Conservation (phyloP, 345 rosid species). For the Populus euphratica region DNA sequence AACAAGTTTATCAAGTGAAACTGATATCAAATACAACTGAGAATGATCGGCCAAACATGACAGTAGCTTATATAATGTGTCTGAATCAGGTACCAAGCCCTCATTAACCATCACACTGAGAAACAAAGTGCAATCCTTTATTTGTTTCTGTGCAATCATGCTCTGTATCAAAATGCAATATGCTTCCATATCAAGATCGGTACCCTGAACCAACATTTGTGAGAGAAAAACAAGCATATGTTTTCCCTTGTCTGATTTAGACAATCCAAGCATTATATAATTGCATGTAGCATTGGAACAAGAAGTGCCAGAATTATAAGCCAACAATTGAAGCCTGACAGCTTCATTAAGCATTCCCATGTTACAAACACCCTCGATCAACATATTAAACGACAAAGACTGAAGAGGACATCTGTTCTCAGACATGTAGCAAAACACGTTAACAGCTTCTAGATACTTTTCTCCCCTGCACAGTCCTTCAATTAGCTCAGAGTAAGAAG, state of each 20-base stretch:
- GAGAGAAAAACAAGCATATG: constrained; percentile 31
- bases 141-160: constrained; percentile 23
- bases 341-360: constrained; percentile 39
- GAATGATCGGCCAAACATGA: constrained; percentile 24
- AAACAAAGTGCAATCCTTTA: constrained; percentile 33
- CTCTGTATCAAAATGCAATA: constrained; percentile 42
- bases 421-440: constrained; percentile 46
- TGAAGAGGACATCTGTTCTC: constrained; percentile 29
- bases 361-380: constrained; percentile 33
- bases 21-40: constrained; percentile 24
- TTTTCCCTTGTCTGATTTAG: constrained; percentile 19
- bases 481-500: constrained; percentile 45
- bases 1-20: constrained; percentile 26
- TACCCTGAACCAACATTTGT: constrained; percentile 39
- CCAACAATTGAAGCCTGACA: constrained; percentile 31
- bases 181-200: constrained; percentile 31
- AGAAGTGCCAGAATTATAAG: constrained; percentile 28
- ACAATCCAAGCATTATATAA: constrained; percentile 34
- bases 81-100: constrained; percentile 36
- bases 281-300: constrained; percentile 30
- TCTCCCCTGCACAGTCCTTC: constrained; percentile 37
- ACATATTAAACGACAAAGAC: constrained; percentile 27
- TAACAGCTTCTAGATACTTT: constrained; percentile 37
- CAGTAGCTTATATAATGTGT: constrained; percentile 24
- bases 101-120: constrained; percentile 39